phyloP scores from a whole-genome alignment of 805 yeast species.

The Peterozyma toletana region DNA sequence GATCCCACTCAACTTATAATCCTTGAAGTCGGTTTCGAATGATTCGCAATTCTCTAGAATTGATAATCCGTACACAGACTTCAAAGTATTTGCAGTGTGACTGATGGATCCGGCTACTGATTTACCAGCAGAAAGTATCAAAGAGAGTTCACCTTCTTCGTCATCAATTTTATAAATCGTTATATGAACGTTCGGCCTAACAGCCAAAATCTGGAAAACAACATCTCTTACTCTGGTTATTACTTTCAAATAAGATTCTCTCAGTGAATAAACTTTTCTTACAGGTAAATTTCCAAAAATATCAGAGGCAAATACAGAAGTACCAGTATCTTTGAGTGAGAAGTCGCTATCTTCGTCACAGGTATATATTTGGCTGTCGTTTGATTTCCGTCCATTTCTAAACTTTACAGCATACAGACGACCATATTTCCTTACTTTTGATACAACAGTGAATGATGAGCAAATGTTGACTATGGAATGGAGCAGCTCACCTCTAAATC shows the following conservation, averaged over 20 bases:
- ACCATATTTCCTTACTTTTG: constrained; percentile 29
- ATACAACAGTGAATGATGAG: constrained; percentile 36
- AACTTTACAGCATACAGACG: constrained; percentile 18
- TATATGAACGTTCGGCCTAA: constrained; percentile 16
- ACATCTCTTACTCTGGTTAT: constrained; percentile 21
- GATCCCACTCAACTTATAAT: constrained; percentile 25
- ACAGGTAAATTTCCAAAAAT: constrained; percentile 39
- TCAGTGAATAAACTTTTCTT: constrained; percentile 22
- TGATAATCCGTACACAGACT: constrained; percentile 23
- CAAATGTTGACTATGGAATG: constrained; percentile 40
- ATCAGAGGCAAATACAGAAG: constrained; percentile 27
- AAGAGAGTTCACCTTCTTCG: not conserved
- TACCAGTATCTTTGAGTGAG: constrained; percentile 21
- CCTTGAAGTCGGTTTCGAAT: constrained; percentile 18
- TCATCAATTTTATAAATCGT: constrained; percentile 8
- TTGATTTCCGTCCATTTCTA: constrained; percentile 11
- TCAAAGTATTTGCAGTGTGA: constrained; percentile 11
- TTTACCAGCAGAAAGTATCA: constrained; percentile 2
- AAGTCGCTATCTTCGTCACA: not conserved
- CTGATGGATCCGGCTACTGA: not conserved
- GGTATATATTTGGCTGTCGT: not conserved
- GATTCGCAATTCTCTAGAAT: constrained; percentile 17
- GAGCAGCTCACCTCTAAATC: constrained; percentile 72
- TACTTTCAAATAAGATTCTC: constrained; percentile 14
- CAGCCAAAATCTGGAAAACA: constrained; percentile 22